Evolutionary conservation across 768 basidiomycete species (phyloP).

Genomic region (Floccularia luteovirens): DNA sequence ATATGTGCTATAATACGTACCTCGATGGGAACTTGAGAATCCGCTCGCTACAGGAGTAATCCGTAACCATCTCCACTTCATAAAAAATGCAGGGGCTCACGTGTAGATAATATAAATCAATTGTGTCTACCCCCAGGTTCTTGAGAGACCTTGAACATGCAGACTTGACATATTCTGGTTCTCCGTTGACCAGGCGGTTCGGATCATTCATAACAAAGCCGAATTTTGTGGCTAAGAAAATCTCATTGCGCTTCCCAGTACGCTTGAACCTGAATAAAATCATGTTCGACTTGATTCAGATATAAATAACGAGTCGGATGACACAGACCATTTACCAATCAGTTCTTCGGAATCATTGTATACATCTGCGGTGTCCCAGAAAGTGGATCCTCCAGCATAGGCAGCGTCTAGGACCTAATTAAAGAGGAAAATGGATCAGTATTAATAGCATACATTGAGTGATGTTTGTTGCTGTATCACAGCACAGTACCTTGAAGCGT

Average conservation of each 20-base stretch:
- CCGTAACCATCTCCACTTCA: neutral
- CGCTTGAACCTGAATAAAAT: slow-evolving; percentile 32
- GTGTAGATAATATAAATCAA: slow-evolving; percentile 44
- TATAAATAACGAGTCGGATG: too few relatives aligned
- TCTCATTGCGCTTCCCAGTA: slow-evolving; percentile 40
- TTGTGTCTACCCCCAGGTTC: slow-evolving; percentile 28
- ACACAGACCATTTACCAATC: slow-evolving; percentile 1
- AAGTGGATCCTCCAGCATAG: slow-evolving; percentile 27
- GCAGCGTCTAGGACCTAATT: slow-evolving; percentile 26
- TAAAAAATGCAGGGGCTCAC: slow-evolving; percentile 11
- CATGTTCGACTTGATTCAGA: too few relatives aligned
- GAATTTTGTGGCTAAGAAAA: slow-evolving; percentile 58
- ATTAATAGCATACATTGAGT: too few relatives aligned
- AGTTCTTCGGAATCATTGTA: slow-evolving; percentile 18
- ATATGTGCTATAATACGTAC: slow-evolving; percentile 12
- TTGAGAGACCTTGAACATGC: slow-evolving; percentile 30
- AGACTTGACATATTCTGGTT: slow-evolving; percentile 29
- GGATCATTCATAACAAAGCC: slow-evolving; percentile 11
- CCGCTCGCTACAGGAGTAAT: slow-evolving; percentile 20
- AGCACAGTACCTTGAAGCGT: slow-evolving; percentile 14
- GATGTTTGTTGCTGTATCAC: too few relatives aligned
- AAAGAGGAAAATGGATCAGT: too few relatives aligned
- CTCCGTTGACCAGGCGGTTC: slow-evolving; percentile 15
- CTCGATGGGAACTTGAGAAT: slow-evolving; percentile 39
- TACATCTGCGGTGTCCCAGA: slow-evolving; percentile 37